phyloP scores from a whole-genome alignment of 108 stramenopile species.

The Skeletonema potamos region DNA sequence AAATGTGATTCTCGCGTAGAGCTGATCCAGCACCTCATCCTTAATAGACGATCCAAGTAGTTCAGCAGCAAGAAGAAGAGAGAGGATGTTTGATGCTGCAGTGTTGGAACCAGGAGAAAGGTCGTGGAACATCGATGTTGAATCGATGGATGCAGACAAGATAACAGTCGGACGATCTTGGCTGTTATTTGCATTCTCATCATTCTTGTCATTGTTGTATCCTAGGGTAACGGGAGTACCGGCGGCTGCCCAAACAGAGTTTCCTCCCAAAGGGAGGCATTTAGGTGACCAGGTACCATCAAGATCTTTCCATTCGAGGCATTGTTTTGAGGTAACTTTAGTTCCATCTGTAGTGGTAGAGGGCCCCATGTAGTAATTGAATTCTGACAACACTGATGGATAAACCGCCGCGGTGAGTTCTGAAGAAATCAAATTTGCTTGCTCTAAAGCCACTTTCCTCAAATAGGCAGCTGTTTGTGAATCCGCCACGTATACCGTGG shows the following conservation, averaged over 20 bases:
- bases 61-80: constrained; percentile 79
- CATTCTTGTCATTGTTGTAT: constrained; percentile 8
- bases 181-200: constrained; percentile 9
- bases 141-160: constrained; percentile 64
- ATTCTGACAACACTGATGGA: constrained; percentile 61
- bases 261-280: constrained; percentile 82
- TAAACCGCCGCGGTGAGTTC: constrained; percentile 13
- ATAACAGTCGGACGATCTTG: constrained; percentile 48
- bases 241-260: constrained; percentile 74
- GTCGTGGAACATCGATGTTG: constrained; percentile 86
- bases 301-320: constrained; percentile 75
- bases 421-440: constrained; percentile 25
- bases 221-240: constrained; percentile 53
- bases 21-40: constrained; percentile 58
- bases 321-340: constrained; percentile 40
- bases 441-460: constrained; percentile 24
- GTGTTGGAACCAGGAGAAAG: constrained; percentile 72
- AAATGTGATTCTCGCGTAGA: constrained; percentile 71
- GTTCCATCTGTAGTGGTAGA: constrained; percentile 32
- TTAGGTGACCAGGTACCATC: constrained; percentile 73
- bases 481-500: constrained; percentile 66
- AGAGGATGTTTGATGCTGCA: constrained; percentile 75
- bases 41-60: constrained; percentile 55
- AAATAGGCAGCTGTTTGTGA: constrained; percentile 49
- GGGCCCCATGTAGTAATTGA: constrained; percentile 90